A percentile compares a stretch with the other conserved stretches of the same genome.
Conservation (phyloP, 441 rosid genomes). For the Adansonia rubrostipa region DNA sequence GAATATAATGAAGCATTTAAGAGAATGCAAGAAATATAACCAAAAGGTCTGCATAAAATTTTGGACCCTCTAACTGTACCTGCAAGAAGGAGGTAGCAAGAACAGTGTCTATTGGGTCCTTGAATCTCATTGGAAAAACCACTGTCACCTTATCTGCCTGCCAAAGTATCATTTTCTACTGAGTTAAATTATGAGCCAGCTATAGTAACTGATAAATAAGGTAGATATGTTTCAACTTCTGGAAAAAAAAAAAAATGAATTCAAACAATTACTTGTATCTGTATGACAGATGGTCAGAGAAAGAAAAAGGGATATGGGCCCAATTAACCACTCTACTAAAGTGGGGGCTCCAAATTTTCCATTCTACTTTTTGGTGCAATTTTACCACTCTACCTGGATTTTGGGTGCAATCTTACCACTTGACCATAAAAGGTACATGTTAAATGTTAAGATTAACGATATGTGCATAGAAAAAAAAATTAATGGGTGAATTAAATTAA, state of each 20-base stretch:
- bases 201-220: background rate
- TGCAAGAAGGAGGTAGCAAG: constrained; percentile 90
- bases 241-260: background rate
- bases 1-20: constrained; percentile 21
- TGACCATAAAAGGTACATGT: too few species aligned
- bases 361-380: too few species aligned
- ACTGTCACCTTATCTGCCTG: constrained; percentile 88
- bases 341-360: too few species aligned
- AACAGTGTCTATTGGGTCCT: constrained; percentile 72
- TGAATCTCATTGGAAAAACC: constrained; percentile 93
- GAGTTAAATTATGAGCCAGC: constrained; percentile 5
- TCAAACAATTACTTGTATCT: background rate
- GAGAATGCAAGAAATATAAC: constrained; percentile 18
- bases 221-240: background rate
- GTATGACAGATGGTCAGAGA: constrained; percentile 2
- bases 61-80: constrained; percentile 46
- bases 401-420: too few species aligned
- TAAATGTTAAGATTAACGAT: too few species aligned
- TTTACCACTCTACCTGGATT: too few species aligned
- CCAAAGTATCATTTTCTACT: constrained; percentile 13
- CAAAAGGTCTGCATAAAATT: background rate
- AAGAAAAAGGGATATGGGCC: background rate
- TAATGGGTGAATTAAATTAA: too few species aligned
- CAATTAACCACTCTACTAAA: too few species aligned
- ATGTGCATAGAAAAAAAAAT: too few species aligned